Conservation (phyloP, 2,329 filamentous ascomycete species). For the Orbilia quercus region DNA sequence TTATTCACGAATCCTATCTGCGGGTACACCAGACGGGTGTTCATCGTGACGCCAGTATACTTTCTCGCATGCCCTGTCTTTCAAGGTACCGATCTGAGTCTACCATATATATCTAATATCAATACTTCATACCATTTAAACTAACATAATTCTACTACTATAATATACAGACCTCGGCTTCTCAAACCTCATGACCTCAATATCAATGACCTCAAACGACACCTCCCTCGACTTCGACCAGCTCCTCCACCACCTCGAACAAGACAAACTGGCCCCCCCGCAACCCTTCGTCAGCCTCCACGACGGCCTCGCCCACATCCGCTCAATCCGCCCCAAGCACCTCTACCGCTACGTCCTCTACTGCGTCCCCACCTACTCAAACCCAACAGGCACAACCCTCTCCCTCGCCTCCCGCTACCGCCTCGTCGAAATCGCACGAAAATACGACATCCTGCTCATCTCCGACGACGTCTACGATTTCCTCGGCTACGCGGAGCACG, state of each 20-base stretch:
- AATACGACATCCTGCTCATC: slow-evolving; percentile 83
- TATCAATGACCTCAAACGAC: slow-evolving; percentile 73
- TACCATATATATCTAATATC: too few species aligned
- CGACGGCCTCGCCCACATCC: slow-evolving; percentile 23
- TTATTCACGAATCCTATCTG: slow-evolving; percentile 57
- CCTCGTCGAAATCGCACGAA: slow-evolving; percentile 80
- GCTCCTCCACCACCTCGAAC: slow-evolving; percentile 93
- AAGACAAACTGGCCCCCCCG: slow-evolving; percentile 66
- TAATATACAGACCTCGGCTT: slow-evolving; percentile 40
- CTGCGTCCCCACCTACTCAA: slow-evolving; percentile 85
- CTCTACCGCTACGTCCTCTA: slow-evolving; percentile 90
- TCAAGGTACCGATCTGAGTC: slow-evolving; percentile 48
- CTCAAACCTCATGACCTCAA: slow-evolving; percentile 47
- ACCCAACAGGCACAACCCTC: slow-evolving; percentile 88
- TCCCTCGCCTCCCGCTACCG: slow-evolving; percentile 73
- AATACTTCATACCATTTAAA: too few species aligned
- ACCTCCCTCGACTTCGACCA: slow-evolving; percentile 99
- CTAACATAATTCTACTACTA: too few species aligned
- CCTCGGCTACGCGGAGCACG: slow-evolving; percentile 64
- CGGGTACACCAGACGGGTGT: slow-evolving; percentile 59
- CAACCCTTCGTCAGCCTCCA: slow-evolving; percentile 24
- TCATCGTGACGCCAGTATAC: slow-evolving; percentile 59
- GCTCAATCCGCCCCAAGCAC: slow-evolving; percentile 54
- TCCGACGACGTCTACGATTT: slow-evolving; percentile 96
- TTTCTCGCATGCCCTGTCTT: slow-evolving; percentile 59